Base-by-base conservation (phyloP, 2,329 filamentous ascomycete genomes). In the Hymenoscyphus albidus region DNA sequence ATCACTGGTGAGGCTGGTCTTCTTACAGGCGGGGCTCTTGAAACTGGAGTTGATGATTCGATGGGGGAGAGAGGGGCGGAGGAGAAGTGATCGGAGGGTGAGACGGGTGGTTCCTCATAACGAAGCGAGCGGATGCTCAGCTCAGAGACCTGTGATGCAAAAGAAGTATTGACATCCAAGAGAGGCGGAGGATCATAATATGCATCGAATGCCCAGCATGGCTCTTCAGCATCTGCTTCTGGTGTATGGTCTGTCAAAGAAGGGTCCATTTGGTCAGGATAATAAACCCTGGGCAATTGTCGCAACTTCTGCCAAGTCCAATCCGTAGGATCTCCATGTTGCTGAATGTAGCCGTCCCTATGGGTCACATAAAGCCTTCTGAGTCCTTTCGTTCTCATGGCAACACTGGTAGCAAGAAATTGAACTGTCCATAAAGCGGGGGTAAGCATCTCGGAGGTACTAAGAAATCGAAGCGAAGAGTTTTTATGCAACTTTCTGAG, bases 311-410 rank as follows among this genome's bases (percentile, higher is more conserved):
- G 86, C 91, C 91, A 94, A 1, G 85, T 87, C 89, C 88, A 93
- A 5, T 81, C 81, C 10, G 78, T 74, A 55, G 83, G 59, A 27
- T 59, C 42, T 42, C 65, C 64, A 6, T 70, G 80, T 66, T 87
- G 84, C 72, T 94, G 91, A 2, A 91, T 77, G 69, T 94, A 94
- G 1, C 88, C 88, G 69, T 90, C 87, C 3, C 88, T 85, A 65
- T 91, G 88, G 0, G 91, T 94, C 64, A 93, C 82, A 76, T 90
- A 94, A 13, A 94, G 82, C 9, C 90, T 83, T 67, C 87, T 86
- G 67, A 80, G 84, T 82, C 58, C 65, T 4, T 10, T 84, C 82
- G 38, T 86, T 83, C 88, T 86, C 90, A 93, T 93, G 71, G 91
- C 84, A 44, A 93, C 85, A 58, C 84, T 86, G 1, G 88, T 87